These are phyloP conservation scores for Cyphellophora europaea DNA, from an alignment of 2,329 filamentous ascomycete species.

Conservation along the genomic window DNA sequence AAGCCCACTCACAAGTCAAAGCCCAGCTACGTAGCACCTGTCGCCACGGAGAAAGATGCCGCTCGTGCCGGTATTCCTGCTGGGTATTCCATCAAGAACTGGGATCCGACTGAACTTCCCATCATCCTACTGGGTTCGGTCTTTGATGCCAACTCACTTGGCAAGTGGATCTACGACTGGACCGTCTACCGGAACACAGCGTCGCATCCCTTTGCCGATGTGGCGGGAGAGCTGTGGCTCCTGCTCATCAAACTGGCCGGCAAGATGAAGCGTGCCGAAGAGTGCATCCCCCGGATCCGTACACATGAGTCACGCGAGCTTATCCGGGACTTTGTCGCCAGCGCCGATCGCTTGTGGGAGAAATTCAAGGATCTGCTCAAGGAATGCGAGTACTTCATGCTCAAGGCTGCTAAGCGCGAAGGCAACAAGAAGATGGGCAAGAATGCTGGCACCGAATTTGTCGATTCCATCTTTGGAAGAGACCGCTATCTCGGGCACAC, in stretches of 20 bases:
- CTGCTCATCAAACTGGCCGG: constrained; percentile 86
- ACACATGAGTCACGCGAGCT: constrained; percentile 65
- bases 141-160: constrained; percentile 93
- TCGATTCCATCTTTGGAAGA: constrained; percentile 87
- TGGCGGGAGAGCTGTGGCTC: constrained; percentile 92
- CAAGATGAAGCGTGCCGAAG: constrained; percentile 86
- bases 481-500: constrained; percentile 84
- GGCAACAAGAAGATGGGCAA: constrained; percentile 70
- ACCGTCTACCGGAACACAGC: constrained; percentile 84
- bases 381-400: constrained; percentile 89
- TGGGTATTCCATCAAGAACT: constrained; percentile 95
- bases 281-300: constrained; percentile 63
- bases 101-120: constrained; percentile 89
- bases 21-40: constrained; percentile 25
- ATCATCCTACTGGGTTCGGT: constrained; percentile 92
- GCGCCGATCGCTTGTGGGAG: constrained; percentile 75
- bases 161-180: constrained; percentile 99
- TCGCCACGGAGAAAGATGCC: constrained; percentile 58
- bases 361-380: constrained; percentile 82
- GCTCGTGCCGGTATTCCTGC: constrained; percentile 61
- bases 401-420: constrained; percentile 71
- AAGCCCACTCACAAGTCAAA: constrained; percentile 34
- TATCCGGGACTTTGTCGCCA: constrained; percentile 82
- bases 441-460: constrained; percentile 88
- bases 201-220: constrained; percentile 73